Base-by-base conservation (phyloP, 495 filamentous ascomycete species). In the Neurospora intermedia region DNA sequence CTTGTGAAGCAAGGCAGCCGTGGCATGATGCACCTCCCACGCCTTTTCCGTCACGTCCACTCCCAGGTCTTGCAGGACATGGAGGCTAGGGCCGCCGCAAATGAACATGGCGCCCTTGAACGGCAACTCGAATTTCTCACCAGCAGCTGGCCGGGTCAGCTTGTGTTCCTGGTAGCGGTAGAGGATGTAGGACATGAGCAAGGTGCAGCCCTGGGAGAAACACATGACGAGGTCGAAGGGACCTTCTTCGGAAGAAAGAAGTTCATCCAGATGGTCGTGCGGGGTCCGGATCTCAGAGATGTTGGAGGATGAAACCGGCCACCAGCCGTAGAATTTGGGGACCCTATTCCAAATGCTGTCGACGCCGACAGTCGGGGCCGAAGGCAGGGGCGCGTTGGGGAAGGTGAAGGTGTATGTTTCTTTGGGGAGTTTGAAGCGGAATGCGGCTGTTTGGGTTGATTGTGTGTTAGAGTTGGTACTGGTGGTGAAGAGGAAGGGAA, bases 61-160 rank as follows among this genome's bases (percentile, higher is more conserved):
- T 0, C 85, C 86, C n/a, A 91, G 77, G 62, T 83, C 78, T 54
- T 85, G 83, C 8, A 91, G 77, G n/a, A 85, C 79, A 0, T 72
- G 69, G 31, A 89, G 79, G 11, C 86, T 82, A 3, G 88, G 71
- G 6, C 85, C 85, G 31, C 88, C 88, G 74, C 88, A 88, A 71
- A 90, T 81, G 76, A 91, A 91, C 39, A 91, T 81, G 8, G 86
- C 89, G 2, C 85, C 83, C 75, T 85, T 85, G 82, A 91, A 91
- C 0, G 86, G 87, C 2, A 85, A 83, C 0, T 66, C 54, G 4
- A 66, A 66, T 18, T 66, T 59, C 9, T 59, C 48, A 3, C 20
- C 48, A 4, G 10, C 0, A 3, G 9, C 0, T 6, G 48, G 20
- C 27, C 10, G 77, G 73, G 16, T 76, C 59, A 9, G 76, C 54